phyloP scores from a whole-genome alignment of 169 alveolate genomes.

The Plasmodium cynomolgi region DNA sequence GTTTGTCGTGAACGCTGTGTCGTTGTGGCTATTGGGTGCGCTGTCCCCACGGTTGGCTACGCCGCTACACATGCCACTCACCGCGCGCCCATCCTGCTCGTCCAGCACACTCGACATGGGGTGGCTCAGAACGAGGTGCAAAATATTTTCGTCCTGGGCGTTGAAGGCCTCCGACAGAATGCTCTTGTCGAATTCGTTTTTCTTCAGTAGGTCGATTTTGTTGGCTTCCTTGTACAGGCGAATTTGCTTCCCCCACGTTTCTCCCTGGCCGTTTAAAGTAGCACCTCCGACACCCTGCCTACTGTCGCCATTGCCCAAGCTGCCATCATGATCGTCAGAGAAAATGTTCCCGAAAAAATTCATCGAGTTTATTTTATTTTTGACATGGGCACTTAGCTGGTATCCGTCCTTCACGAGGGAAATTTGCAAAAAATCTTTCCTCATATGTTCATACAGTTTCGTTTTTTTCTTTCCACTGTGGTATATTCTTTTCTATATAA shows the following conservation, averaged over 20 bases:
- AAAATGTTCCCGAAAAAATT: constrained; percentile 6
- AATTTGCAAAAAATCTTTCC: background rate
- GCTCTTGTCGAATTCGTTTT: constrained; percentile 77
- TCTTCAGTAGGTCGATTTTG: constrained; percentile 53
- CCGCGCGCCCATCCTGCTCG: background rate
- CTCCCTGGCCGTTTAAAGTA: background rate
- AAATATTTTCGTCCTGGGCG: constrained; percentile 77
- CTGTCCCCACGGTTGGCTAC: background rate
- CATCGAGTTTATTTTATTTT: constrained; percentile 38
- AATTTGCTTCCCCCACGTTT: background rate
- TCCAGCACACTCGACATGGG: constrained; percentile 76
- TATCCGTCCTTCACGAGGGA: constrained; percentile 1
- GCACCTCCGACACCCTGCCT: constrained; percentile 8
- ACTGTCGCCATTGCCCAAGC: constrained; percentile 17
- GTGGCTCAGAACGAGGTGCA: constrained; percentile 80
- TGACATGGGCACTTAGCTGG: background rate
- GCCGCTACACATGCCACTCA: background rate
- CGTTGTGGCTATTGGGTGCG: background rate
- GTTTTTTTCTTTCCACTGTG: constrained; percentile 22
- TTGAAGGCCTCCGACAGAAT: constrained; percentile 81
- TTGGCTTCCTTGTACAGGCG: constrained; percentile 60
- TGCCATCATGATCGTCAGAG: background rate
- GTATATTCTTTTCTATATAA: constrained; percentile 74
- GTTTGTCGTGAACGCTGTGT: constrained; percentile 9
- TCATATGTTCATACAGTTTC: constrained; percentile 42